phyloP scores from a whole-genome alignment of 495 filamentous ascomycete genomes.

The Astrocystis sublimbata region DNA sequence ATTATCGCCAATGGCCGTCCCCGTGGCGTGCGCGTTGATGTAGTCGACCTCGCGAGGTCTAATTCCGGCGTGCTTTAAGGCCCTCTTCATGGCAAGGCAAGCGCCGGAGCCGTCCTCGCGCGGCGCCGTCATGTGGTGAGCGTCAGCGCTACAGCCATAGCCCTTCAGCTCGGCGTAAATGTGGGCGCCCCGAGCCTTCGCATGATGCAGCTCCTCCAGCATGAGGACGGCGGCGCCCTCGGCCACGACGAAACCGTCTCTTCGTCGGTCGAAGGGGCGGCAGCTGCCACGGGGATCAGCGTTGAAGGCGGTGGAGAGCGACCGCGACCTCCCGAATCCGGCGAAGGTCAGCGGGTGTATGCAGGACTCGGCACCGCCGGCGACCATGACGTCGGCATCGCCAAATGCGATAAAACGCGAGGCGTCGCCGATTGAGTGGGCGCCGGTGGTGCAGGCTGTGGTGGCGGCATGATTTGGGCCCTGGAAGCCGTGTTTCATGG shows the following conservation, averaged over 20 bases:
- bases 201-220: conserved; percentile 89
- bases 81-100: conserved; percentile 78
- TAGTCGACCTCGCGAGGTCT: conserved; percentile 77
- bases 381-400: conserved; percentile 92
- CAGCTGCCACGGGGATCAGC: conserved; percentile 70
- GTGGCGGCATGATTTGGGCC: conserved; percentile 91
- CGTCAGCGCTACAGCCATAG: conserved; percentile 86
- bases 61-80: conserved; percentile 70
- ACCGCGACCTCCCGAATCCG: conserved; percentile 85
- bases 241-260: conserved; percentile 86
- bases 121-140: conserved; percentile 90
- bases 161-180: conserved; percentile 91
- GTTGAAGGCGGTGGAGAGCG: conserved; percentile 80
- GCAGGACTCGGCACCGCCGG: conserved; percentile 91
- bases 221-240: conserved; percentile 89
- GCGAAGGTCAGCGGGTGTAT: conserved; percentile 92
- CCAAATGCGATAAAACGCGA: conserved; percentile 85
- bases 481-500: conserved; percentile 87
- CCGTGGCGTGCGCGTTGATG: conserved; percentile 94
- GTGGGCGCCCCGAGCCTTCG: conserved; percentile 69
- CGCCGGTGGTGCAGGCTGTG: conserved; percentile 93
- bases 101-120: conserved; percentile 79
- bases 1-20: conserved; percentile 78
- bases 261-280: conserved; percentile 81
- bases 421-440: conserved; percentile 92